These are phyloP conservation scores for Pachysandra terminalis DNA, from an alignment of 164 flowering plant genomes.

Conservation along the genomic window DNA sequence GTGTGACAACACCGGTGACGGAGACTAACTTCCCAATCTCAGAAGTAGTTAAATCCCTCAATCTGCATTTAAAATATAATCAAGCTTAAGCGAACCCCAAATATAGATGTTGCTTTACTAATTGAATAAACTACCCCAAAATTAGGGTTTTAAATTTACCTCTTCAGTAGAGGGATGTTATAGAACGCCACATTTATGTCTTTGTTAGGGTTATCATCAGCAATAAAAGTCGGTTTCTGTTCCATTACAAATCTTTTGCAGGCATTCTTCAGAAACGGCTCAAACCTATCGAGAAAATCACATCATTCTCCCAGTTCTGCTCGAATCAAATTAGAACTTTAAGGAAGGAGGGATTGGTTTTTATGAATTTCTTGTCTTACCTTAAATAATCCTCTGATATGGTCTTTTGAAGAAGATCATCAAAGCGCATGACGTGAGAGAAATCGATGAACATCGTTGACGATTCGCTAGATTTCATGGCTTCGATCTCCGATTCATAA, in stretches of 20 bases:
- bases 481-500: constrained; percentile 74
- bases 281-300: constrained; percentile 44
- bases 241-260: constrained; percentile 93
- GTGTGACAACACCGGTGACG: constrained; percentile 87
- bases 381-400: constrained; percentile 82
- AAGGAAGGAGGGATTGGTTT: no score
- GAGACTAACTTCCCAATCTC: constrained; percentile 90
- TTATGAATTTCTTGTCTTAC: constrained; percentile 16
- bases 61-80: constrained; percentile 28
- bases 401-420: constrained; percentile 72
- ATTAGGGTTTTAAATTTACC: constrained; percentile 29
- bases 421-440: constrained; percentile 83
- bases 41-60: constrained; percentile 75
- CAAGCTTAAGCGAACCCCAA: neutral
- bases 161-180: constrained; percentile 70
- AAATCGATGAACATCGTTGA: constrained; percentile 92
- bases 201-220: constrained; percentile 85
- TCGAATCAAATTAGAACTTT: neutral
- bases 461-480: constrained; percentile 64
- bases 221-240: constrained; percentile 57
- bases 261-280: constrained; percentile 81
- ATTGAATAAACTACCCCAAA: neutral
- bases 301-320: neutral
- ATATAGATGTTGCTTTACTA: neutral
- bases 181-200: constrained; percentile 87